These are phyloP conservation scores for Penicillium maclennaniae DNA, from an alignment of 495 filamentous ascomycete species.

Conservation along the genomic window DNA sequence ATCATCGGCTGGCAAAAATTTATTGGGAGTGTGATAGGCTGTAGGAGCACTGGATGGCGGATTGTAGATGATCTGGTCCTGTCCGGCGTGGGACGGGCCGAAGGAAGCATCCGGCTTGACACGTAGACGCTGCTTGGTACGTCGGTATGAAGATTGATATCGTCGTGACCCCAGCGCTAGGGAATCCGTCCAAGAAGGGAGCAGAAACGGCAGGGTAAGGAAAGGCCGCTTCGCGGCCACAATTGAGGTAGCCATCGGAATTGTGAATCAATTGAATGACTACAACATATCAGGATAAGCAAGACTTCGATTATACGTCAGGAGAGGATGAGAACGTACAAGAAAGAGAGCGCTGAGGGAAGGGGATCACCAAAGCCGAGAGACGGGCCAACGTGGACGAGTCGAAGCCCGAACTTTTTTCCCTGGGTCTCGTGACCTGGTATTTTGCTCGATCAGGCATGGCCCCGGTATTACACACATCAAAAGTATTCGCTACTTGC, in stretches of 20 bases:
- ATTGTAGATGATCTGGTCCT: constrained; percentile 83
- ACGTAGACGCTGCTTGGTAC: constrained; percentile 67
- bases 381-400: constrained; percentile 11
- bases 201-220: constrained; percentile 40
- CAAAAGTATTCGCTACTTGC: not conserved
- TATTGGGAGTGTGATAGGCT: constrained; percentile 80
- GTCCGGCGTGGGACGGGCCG: constrained; percentile 41
- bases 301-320: not conserved
- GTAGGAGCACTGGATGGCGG: constrained; percentile 81
- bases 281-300: not conserved
- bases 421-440: constrained; percentile 24
- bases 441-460: constrained; percentile 4
- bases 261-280: constrained; percentile 5
- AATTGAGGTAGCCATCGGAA: constrained; percentile 31
- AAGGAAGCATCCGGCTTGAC: constrained; percentile 73
- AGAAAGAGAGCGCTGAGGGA: not conserved
- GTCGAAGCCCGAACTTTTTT: constrained; percentile 26
- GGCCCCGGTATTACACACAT: constrained; percentile 1
- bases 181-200: constrained; percentile 36
- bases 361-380: not conserved
- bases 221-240: constrained; percentile 36
- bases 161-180: constrained; percentile 38
- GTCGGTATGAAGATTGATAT: constrained; percentile 64
- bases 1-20: constrained; percentile 82
- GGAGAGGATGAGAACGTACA: not conserved